phyloP scores from a whole-genome alignment of 805 yeast species.

The Spathaspora hagerdaliae region DNA sequence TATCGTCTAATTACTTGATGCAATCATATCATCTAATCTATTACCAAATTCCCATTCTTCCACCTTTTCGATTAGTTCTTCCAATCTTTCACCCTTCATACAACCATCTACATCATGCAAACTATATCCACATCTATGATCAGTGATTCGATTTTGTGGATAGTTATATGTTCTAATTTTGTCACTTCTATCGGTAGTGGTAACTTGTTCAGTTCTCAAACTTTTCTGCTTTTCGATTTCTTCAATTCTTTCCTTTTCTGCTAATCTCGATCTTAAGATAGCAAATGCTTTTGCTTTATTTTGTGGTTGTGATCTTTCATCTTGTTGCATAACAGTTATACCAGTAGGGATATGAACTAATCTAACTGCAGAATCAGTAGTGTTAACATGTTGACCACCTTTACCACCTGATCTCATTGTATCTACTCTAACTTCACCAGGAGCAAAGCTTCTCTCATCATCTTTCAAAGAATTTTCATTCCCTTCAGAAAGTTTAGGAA shows the following conservation, averaged over 20 bases:
- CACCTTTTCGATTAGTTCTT: constrained; percentile 32
- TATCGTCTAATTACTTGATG: constrained; percentile 1
- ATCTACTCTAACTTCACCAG: constrained; percentile 87
- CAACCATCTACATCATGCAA: constrained; percentile 62
- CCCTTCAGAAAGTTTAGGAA: constrained; percentile 73
- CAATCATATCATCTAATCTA: constrained; percentile 22
- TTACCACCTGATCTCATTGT: constrained; percentile 98
- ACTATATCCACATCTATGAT: constrained; percentile 83
- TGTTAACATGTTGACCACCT: constrained; percentile 98
- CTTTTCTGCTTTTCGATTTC: constrained; percentile 61
- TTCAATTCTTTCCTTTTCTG: constrained; percentile 69
- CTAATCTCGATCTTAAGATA: constrained; percentile 76
- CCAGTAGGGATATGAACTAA: constrained; percentile 91
- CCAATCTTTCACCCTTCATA: constrained; percentile 32
- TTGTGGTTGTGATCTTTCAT: constrained; percentile 90
- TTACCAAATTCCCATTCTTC: constrained; percentile 37
- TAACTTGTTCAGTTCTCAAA: constrained; percentile 76
- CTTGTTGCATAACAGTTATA: constrained; percentile 84
- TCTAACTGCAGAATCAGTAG: constrained; percentile 95
- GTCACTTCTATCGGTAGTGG: constrained; percentile 86
- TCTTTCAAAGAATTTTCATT: constrained; percentile 41
- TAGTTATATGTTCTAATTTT: constrained; percentile 91
- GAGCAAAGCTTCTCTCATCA: constrained; percentile 69
- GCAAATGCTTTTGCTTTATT: constrained; percentile 91
- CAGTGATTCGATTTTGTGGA: constrained; percentile 90